Conservation (phyloP, 2,329 filamentous ascomycete species). For the Penicillium sp. region DNA sequence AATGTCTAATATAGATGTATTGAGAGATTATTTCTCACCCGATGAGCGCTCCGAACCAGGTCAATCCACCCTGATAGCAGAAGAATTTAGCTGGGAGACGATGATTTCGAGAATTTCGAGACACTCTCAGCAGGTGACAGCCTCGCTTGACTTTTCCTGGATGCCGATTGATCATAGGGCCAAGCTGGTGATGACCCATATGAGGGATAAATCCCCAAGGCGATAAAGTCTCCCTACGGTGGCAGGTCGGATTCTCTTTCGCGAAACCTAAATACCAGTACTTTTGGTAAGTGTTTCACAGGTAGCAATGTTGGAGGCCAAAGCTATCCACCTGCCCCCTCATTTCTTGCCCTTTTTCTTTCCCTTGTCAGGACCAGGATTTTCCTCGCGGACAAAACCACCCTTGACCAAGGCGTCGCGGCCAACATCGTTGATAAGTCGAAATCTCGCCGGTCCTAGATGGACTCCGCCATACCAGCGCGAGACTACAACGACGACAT, state of each 20-base stretch:
- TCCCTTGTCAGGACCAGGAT: conserved; percentile 47
- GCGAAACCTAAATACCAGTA: not conserved
- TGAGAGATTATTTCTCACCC: not conserved
- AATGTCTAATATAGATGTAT: not conserved
- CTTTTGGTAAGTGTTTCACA: not conserved
- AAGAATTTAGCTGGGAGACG: not conserved
- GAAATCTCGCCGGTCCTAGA: conserved; percentile 84
- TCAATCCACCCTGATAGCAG: not conserved
- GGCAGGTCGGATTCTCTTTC: not conserved
- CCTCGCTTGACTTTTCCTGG: not conserved
- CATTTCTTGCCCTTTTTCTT: conserved; percentile 54
- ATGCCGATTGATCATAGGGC: not conserved
- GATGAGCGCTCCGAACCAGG: not conserved
- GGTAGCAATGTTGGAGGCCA: not conserved
- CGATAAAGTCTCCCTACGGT: not conserved
- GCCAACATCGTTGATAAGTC: conserved; percentile 82
- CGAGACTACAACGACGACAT: conserved; percentile 88
- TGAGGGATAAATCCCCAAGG: not conserved
- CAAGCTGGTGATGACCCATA: not conserved
- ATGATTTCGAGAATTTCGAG: too few species aligned
- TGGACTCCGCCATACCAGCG: conserved; percentile 94
- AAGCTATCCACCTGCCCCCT: not conserved
- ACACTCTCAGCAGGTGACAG: not conserved
- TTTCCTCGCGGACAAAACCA: conserved; percentile 60
- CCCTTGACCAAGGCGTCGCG: conserved; percentile 80